Percentiles rank a stretch among this genome's conserved stretches.
phyloP scores from a whole-genome alignment of 2,329 filamentous ascomycete species.

The Xylariales sp. region DNA sequence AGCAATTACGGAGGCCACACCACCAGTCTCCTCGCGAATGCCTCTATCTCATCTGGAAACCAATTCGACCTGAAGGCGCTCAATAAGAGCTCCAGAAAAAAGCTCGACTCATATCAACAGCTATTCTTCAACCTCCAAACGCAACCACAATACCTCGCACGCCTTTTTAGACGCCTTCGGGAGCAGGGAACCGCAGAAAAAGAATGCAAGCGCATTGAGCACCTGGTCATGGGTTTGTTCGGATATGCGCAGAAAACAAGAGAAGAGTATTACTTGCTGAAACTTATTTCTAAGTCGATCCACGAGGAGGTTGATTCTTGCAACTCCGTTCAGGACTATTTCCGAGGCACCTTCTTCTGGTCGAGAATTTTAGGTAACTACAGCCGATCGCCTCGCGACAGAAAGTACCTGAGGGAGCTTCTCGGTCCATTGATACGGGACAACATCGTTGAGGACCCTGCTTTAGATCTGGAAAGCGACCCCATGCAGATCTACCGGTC shows the following conservation, averaged over 20 bases:
- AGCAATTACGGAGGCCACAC: constrained; percentile 94
- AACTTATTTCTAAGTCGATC: constrained; percentile 84
- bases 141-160: constrained; percentile 91
- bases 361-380: constrained; percentile 87
- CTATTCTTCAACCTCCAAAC: constrained; percentile 98
- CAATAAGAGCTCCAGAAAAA: constrained; percentile 95
- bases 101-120: constrained; percentile 96
- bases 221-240: constrained; percentile 95
- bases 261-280: constrained; percentile 96
- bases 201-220: constrained; percentile 91
- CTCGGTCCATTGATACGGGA: constrained; percentile 87
- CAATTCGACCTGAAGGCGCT: constrained; percentile 96
- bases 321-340: constrained; percentile 81
- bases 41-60: constrained; percentile 87
- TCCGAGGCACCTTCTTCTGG: constrained; percentile 94
- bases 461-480: constrained; percentile 93
- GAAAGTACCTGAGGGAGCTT: constrained; percentile 90
- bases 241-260: constrained; percentile 96
- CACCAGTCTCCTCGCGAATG: constrained; percentile 85
- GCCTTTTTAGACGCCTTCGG: constrained; percentile 85
- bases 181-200: constrained; percentile 89
- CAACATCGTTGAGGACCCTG: constrained; percentile 91
- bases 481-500: constrained; percentile 97
- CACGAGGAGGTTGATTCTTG: constrained; percentile 86
- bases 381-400: constrained; percentile 87